Base-by-base conservation (phyloP, 768 basidiomycete genomes). In the Boletus subcaerulescens region DNA sequence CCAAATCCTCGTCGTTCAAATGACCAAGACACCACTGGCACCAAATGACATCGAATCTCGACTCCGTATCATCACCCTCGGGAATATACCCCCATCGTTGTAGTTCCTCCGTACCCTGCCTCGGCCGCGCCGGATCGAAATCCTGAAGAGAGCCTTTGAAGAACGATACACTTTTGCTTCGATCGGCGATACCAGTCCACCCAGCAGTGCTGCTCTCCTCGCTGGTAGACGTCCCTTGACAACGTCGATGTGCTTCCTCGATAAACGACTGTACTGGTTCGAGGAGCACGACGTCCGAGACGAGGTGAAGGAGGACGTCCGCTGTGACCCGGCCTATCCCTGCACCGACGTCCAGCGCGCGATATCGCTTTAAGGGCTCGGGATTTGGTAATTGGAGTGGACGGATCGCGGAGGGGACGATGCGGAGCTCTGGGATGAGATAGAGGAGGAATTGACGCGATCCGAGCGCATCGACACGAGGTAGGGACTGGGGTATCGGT, bases 1-100 rank as follows among this genome's bases (percentile, higher is more conserved):
- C 79, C 22, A 98, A 80, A 67, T 96, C 90, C 9, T 67, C 65
- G 66, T 95, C 85, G 51, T 77, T 81, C 54, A 97, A 77, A 74
- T 95, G 91, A 3, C 92, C 91, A 15, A 98, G 79, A 74, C 95
- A 96, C 96, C 96, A 98, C 70, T 99, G 96, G 64, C 91, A 92
- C 95, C 92, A 94, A 53, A 96, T 81, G 50, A 94, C 81, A 71
- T 99, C 96, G 71, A 93, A 98, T 1, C 81, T 82, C 42, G 77
- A 73, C 18, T 77, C 70, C n/a, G 75, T 67, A 33, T 81, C 81
- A 48, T 80, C 83, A 22, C 79, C 79, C 39, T 76, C 80, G 38
- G 79, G 76, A n/a, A 72, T 72, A 65, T 81, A 83, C 4, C 91
- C 91, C 7, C 93, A 74, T 14, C 88, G 83, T 47, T 84, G 88